phyloP scores from a whole-genome alignment of 768 basidiomycete genomes.

The Cubamyces sp. region DNA sequence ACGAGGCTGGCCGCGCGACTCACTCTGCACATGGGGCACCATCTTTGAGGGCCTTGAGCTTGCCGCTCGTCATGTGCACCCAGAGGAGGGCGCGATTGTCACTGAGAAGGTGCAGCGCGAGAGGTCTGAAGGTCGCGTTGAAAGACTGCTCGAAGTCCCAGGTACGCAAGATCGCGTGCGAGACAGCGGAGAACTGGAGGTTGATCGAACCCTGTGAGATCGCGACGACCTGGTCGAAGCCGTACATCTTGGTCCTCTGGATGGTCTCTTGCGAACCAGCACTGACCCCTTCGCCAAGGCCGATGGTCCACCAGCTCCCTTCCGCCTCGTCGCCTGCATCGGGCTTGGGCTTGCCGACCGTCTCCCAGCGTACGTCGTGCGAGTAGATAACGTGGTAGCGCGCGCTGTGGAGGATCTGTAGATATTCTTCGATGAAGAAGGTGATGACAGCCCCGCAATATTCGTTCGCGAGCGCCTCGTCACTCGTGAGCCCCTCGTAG shows the following conservation, averaged over 20 bases:
- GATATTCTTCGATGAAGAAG: constrained; percentile 34
- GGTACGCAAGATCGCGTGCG: constrained; percentile 17
- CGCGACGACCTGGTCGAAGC: constrained; percentile 35
- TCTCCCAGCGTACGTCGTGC: constrained; percentile 23
- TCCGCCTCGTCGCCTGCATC: constrained; percentile 9
- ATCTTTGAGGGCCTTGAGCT: constrained; percentile 28
- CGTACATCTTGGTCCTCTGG: constrained; percentile 28
- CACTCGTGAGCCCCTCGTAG: constrained; percentile 22
- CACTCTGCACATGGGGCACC: constrained; percentile 24
- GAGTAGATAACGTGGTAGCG: constrained; percentile 32
- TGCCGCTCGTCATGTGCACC: constrained; percentile 29
- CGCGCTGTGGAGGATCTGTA: constrained; percentile 32
- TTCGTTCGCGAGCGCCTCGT: constrained; percentile 24
- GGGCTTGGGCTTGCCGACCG: constrained; percentile 3
- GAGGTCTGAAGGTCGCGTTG: constrained; percentile 29
- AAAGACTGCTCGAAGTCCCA: constrained; percentile 29
- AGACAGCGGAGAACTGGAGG: constrained; percentile 27
- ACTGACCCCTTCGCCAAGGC: constrained; percentile 1
- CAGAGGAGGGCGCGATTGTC: constrained; percentile 31
- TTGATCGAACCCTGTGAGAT: constrained; percentile 36
- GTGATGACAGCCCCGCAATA: constrained; percentile 26
- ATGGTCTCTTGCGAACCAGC: constrained; percentile 23
- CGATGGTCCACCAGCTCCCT: constrained; percentile 22
- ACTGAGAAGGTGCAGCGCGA: constrained; percentile 31
- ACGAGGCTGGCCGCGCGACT: not conserved